phyloP scores from a whole-genome alignment of 139 green algal genomes.

The Chlamydomonas sphaeroides region DNA sequence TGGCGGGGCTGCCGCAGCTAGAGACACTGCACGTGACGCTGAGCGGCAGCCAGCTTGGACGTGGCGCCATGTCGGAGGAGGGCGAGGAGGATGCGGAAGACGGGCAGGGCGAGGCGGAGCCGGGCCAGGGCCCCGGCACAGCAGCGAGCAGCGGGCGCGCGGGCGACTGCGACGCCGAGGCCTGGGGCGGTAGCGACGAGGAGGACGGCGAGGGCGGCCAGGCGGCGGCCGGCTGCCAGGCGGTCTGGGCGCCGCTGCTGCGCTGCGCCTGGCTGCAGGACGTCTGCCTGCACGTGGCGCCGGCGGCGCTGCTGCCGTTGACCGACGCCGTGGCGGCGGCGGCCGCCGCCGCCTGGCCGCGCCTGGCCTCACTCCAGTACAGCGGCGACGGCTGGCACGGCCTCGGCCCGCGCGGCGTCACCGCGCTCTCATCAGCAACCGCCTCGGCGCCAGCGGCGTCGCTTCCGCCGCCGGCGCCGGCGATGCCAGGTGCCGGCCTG shows the following conservation, averaged over 20 bases:
- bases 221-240: background rate
- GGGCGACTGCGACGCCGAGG: too few relatives aligned
- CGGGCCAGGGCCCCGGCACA: too few relatives aligned
- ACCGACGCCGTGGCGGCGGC: too few relatives aligned
- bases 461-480: background rate
- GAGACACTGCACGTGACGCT: background rate
- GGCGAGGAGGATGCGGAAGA: background rate
- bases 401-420: constrained; percentile 73
- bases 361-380: constrained; percentile 65
- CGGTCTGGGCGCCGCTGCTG: background rate
- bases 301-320: constrained; percentile 5
- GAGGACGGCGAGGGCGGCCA: too few relatives aligned
- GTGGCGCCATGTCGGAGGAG: too few relatives aligned
- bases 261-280: background rate
- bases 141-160: too few relatives aligned
- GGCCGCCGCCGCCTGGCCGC: constrained; percentile 51
- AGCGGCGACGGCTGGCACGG: constrained; percentile 85
- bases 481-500: background rate
- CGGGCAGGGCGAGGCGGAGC: background rate
- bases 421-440: background rate
- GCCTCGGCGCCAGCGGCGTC: too few relatives aligned
- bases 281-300: background rate
- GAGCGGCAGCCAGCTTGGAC: too few relatives aligned
- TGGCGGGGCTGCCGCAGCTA: constrained; percentile 8
- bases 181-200: too few relatives aligned